These are phyloP conservation scores for Cutaneotrichosporon sp. DNA, from an alignment of 1,284 basidiomycete genomes.

Conservation along the genomic window DNA sequence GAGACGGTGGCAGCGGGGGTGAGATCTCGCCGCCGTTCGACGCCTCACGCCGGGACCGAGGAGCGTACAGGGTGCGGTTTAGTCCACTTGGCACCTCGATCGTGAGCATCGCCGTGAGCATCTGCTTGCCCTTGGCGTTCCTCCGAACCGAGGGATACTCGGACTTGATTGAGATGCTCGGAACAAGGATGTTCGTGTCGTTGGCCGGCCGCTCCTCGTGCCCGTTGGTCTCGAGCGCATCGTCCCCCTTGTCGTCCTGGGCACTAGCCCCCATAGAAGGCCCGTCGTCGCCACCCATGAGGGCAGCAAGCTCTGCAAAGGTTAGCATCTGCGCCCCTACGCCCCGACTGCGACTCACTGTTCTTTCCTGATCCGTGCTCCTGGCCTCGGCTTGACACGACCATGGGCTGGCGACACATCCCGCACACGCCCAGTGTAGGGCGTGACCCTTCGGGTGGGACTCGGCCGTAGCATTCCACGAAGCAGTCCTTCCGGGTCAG, in stretches of 20 bases:
- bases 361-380: slow-evolving; percentile 74
- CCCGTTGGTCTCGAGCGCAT: slow-evolving; percentile 61
- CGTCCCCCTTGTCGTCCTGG: slow-evolving; percentile 70
- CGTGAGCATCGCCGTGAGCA: slow-evolving; percentile 84
- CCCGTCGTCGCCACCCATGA: slow-evolving; percentile 62
- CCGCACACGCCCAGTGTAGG: slow-evolving; percentile 91
- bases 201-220: slow-evolving; percentile 36
- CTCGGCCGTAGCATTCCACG: slow-evolving; percentile 88
- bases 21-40: slow-evolving; percentile 26
- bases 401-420: slow-evolving; percentile 93
- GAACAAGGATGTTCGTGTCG: slow-evolving; percentile 70
- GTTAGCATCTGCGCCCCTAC: slow-evolving; percentile 11
- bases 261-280: not conserved
- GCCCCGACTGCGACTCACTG: slow-evolving; percentile 73
- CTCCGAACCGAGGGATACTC: slow-evolving; percentile 81
- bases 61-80: slow-evolving; percentile 36
- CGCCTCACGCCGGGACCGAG: slow-evolving; percentile 31
- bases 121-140: slow-evolving; percentile 61
- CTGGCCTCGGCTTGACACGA: slow-evolving; percentile 61
- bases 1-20: slow-evolving; percentile 44
- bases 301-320: slow-evolving; percentile 76
- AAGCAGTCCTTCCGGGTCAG: slow-evolving; percentile 74
- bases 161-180: slow-evolving; percentile 82
- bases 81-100: slow-evolving; percentile 82
- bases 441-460: slow-evolving; percentile 65